Conservation (phyloP, 2,329 filamentous ascomycete genomes). For the Clonostachys rosea region DNA sequence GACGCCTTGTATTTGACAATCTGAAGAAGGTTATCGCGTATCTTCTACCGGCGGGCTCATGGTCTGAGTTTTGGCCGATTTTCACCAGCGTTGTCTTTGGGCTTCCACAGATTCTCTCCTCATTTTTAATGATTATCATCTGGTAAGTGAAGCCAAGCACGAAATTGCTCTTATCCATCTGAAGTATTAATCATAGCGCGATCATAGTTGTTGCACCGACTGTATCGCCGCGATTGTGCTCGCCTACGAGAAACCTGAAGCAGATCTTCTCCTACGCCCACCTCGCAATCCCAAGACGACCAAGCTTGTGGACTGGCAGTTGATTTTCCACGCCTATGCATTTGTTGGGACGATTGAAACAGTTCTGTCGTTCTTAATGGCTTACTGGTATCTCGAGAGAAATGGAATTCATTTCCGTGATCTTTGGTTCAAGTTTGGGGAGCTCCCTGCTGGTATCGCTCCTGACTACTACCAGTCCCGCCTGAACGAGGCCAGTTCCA, state of each 20-base stretch:
- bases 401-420: slow-evolving; percentile 61
- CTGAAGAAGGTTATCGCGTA: slow-evolving; percentile 70
- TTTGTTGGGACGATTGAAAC: slow-evolving; percentile 64
- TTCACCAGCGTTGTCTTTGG: slow-evolving; percentile 70
- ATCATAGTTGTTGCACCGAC: slow-evolving; percentile 69
- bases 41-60: slow-evolving; percentile 67
- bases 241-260: slow-evolving; percentile 73
- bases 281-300: slow-evolving; percentile 67
- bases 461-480: slow-evolving; percentile 48
- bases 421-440: slow-evolving; percentile 66
- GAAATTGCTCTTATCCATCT: too few species aligned
- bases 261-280: slow-evolving; percentile 65
- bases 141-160: slow-evolving; percentile 45
- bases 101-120: slow-evolving; percentile 67
- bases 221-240: slow-evolving; percentile 68
- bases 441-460: slow-evolving; percentile 39
- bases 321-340: slow-evolving; percentile 70
- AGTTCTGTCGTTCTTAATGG: slow-evolving; percentile 55
- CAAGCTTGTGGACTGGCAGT: slow-evolving; percentile 67
- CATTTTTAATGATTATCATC: slow-evolving; percentile 68
- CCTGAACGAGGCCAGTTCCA: slow-evolving; percentile 63
- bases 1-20: slow-evolving; percentile 75
- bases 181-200: too few species aligned
- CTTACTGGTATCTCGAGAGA: slow-evolving; percentile 61
- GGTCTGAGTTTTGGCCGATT: slow-evolving; percentile 72